Evolutionary conservation across 257 asterid genomes (phyloP), one percentile per base, ranked within the genome.

Genomic region (Nicotiana otophora): DNA sequence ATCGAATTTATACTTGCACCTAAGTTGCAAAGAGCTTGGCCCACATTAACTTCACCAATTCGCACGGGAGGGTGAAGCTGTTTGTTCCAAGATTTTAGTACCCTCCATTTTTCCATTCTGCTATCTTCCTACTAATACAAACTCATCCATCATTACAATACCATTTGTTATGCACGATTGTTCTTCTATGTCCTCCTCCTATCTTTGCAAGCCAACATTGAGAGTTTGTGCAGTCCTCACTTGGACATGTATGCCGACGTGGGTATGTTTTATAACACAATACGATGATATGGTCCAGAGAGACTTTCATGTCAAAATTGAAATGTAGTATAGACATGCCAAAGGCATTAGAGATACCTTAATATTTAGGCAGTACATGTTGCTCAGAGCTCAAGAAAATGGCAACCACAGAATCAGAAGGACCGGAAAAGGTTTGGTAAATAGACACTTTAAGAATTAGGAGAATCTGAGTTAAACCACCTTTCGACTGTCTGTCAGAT

Each of bases 361-460:
- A 26, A 63, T 3, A 16, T 62, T 62, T 10, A 62, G 34, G 19
- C 34, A 62, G 19, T 62, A 62, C 9, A 8, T 10, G 17, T 23
- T 11, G 34, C 34, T 62, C 36, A 10, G 3, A 23, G 68, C 64
- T 86, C 84, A 91, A 86, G 76, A 98, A 97, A 66, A 84, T 78
- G 51, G 94, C 93, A 82, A 88, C 91, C 89, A 91, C 91, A 53
- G 97, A 95, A 82, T 94, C 92, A 48, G 97, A 85, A 63, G 69
- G 39, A 34, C 90, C 89, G 87, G 94, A 67, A 90, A 85, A 91
- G 91, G 80, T 34, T 85, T 87, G 84, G n/a, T 65, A 65, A 34
- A 5, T 1, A 5, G 1, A 34, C 0, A 34, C 5, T 36, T 6
- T 6, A 31, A 30, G 72, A 65, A 30, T 14, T 15, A 65, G 46